Evolutionary conservation across 202 grass and related monocot genomes (phyloP).

Genomic region (Schoenoplectus tabernaemontani): DNA sequence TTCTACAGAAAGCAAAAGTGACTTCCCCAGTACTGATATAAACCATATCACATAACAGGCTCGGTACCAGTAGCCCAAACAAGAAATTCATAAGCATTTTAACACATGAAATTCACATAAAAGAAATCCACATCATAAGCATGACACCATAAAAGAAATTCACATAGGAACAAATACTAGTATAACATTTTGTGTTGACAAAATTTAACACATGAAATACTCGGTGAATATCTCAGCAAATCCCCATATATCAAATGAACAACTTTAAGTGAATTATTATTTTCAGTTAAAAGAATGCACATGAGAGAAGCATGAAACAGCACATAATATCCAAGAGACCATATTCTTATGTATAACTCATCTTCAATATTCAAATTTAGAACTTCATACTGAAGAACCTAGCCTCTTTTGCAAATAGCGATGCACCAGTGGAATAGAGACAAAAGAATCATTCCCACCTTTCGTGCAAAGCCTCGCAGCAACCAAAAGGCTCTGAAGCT

Average conservation of each 20-base stretch:
- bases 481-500: slow-evolving; percentile 66
- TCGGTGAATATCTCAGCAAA: neutral
- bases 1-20: neutral
- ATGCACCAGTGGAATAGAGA: slow-evolving; percentile 56
- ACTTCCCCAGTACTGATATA: neutral
- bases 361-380: neutral
- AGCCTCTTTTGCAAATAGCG: slow-evolving; percentile 65
- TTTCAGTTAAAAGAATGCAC: neutral
- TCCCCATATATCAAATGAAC: neutral
- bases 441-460: slow-evolving; percentile 14
- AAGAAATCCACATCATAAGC: neutral
- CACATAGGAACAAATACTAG: neutral
- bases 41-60: neutral
- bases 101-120: no score
- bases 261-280: neutral
- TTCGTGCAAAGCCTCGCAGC: slow-evolving; percentile 75
- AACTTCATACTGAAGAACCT: slow-evolving; percentile 19
- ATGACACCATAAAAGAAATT: neutral
- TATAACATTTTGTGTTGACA: neutral
- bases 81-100: no score
- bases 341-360: slow-evolving; percentile 2
- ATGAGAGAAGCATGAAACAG: neutral
- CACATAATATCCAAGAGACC: neutral
- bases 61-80: neutral
- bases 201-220: neutral